These are phyloP conservation scores for Kluyveromyces nonfermentans DNA, from an alignment of 805 yeast species.

Conservation along the genomic window DNA sequence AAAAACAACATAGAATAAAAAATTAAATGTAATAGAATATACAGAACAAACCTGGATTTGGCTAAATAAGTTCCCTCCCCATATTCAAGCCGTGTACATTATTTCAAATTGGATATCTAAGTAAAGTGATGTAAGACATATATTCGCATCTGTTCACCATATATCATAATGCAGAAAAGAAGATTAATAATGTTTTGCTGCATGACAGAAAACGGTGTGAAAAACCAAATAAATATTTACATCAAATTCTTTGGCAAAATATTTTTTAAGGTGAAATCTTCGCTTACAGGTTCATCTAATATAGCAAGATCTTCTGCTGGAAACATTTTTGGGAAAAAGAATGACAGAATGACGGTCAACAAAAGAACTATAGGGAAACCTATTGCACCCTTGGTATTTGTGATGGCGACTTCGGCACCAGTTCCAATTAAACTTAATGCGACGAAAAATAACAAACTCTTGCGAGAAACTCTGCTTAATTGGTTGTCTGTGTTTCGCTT, in stretches of 20 bases:
- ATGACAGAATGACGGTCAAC: constrained; percentile 51
- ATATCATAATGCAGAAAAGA: too few relatives aligned
- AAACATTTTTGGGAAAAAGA: constrained; percentile 54
- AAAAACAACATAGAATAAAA: too few relatives aligned
- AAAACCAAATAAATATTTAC: too few relatives aligned
- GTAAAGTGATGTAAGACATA: too few relatives aligned
- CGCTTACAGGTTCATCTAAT: constrained; percentile 60
- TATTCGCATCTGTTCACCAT: too few relatives aligned
- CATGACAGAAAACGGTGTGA: too few relatives aligned
- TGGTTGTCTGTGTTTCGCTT: constrained; percentile 27
- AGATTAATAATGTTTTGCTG: too few relatives aligned
- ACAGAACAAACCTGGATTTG: too few relatives aligned
- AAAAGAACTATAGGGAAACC: constrained; percentile 87
- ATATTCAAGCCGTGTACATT: too few relatives aligned
- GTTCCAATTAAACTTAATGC: constrained; percentile 55
- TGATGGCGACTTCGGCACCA: constrained; percentile 74
- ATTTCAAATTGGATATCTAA: too few relatives aligned
- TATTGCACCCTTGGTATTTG: constrained; percentile 82
- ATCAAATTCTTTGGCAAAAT: constrained; percentile 20
- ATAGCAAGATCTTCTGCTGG: constrained; percentile 48
- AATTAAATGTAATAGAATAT: too few relatives aligned
- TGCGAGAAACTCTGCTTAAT: constrained; percentile 26
- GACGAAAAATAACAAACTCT: constrained; percentile 43
- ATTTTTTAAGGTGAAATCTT: constrained; percentile 44
- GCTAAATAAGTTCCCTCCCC: too few relatives aligned